phyloP scores from a whole-genome alignment of 1,139 yeast species.

The Protomyces macrosporus region DNA sequence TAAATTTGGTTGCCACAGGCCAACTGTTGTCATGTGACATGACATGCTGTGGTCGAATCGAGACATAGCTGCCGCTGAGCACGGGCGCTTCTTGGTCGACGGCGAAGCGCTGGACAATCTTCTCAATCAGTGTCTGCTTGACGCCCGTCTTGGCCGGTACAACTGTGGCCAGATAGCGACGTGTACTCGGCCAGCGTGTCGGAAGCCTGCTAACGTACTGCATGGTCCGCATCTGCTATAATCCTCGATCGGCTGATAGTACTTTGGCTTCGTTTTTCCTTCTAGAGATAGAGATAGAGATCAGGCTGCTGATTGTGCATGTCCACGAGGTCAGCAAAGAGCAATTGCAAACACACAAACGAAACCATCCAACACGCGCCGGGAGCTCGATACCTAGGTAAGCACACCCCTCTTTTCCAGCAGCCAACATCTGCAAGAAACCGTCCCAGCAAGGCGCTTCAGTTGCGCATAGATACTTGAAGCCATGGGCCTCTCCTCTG shows the following conservation, averaged over 20 bases:
- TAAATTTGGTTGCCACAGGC: constrained; percentile 97
- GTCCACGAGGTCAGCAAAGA: no score
- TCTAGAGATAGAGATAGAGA: no score
- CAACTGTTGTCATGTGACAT: constrained; percentile 99
- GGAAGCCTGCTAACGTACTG: not conserved
- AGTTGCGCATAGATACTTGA: no score
- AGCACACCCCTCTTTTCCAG: no score
- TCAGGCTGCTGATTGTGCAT: no score
- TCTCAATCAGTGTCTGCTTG: constrained; percentile 60
- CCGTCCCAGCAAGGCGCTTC: no score
- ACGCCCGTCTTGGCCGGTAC: not conserved
- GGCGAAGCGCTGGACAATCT: constrained; percentile 88
- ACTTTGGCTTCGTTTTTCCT: no score
- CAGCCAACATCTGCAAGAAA: no score
- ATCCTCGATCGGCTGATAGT: no score
- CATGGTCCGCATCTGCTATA: not conserved
- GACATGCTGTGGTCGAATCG: constrained; percentile 92
- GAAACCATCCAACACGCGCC: no score
- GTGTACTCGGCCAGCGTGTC: not conserved
- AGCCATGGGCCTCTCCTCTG: not conserved
- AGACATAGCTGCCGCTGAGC: constrained; percentile 86
- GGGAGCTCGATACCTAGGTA: no score
- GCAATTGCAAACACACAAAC: no score
- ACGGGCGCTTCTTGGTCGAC: constrained; percentile 69
- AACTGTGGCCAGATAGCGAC: not conserved